Conservation (phyloP, 2,329 filamentous ascomycete species). For the Fusarium beomiforme region DNA sequence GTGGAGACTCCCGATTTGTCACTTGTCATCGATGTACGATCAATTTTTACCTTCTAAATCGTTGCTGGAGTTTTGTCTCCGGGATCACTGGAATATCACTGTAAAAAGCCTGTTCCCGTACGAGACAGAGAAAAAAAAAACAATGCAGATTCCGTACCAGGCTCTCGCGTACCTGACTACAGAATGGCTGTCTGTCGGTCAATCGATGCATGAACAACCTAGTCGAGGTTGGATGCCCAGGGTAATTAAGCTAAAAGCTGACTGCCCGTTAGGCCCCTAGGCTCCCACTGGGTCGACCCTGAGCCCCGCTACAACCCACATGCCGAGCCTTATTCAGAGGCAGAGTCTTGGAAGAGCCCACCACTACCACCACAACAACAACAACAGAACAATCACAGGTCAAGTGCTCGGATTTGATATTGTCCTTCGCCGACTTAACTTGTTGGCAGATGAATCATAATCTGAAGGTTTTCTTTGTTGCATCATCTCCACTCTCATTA, state of each 20-base stretch:
- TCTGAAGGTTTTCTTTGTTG: conserved; percentile 23
- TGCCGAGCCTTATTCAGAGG: conserved; percentile 20
- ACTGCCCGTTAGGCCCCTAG: not conserved
- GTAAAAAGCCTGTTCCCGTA: not conserved
- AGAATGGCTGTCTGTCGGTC: conserved; percentile 1
- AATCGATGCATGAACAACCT: conserved; percentile 3
- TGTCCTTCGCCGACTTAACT: conserved; percentile 5
- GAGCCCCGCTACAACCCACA: conserved; percentile 7
- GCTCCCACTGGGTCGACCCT: conserved; percentile 19
- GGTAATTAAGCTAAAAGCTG: conserved; percentile 19
- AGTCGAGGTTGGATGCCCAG: not conserved
- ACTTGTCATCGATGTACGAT: not conserved
- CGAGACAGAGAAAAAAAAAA: not conserved
- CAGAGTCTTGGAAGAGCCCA: not conserved
- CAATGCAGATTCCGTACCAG: not conserved
- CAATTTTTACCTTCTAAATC: not conserved
- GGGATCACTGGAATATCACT: too few species aligned
- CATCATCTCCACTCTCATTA: not conserved
- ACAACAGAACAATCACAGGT: not conserved
- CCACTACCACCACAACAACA: not conserved
- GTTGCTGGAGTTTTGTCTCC: not conserved
- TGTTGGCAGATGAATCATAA: not conserved
- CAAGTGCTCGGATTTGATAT: conserved; percentile 29
- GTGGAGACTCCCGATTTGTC: conserved; percentile 6
- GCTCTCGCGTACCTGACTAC: conserved; percentile 24